Evolutionary conservation across 164 flowering plant species (phyloP).

Genomic region (Aristolochia contorta): DNA sequence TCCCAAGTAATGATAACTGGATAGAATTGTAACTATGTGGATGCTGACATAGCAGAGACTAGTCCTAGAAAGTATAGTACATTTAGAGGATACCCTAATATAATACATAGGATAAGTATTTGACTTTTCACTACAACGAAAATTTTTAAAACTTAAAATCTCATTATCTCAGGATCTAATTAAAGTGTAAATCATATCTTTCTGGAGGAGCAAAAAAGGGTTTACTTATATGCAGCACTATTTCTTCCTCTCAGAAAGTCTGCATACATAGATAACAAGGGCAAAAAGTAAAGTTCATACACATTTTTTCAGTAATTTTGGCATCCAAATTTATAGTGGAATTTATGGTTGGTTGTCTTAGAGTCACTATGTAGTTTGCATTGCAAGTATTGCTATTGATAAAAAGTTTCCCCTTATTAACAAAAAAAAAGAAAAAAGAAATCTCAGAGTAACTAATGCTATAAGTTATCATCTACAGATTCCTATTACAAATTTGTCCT

Average conservation of each 20-base stretch:
- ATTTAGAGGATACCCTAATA: background rate
- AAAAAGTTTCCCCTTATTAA: no score
- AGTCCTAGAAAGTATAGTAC: background rate
- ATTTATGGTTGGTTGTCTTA: background rate
- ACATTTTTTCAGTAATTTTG: background rate
- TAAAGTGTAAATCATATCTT: background rate
- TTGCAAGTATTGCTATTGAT: no score
- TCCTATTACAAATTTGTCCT: conserved; percentile 51
- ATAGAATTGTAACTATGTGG: no score
- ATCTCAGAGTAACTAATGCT: no score
- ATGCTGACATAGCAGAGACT: background rate
- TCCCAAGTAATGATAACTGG: no score
- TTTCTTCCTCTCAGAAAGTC: conserved; percentile 63
- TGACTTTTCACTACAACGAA: background rate
- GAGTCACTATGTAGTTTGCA: no score
- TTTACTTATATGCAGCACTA: conserved; percentile 60
- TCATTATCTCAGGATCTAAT: background rate
- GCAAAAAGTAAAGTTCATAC: conserved; percentile 39
- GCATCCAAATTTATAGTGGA: background rate
- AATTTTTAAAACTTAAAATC: background rate
- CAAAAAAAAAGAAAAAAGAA: no score
- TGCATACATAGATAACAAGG: conserved; percentile 42
- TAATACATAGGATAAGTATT: background rate
- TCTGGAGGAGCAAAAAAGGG: conserved; percentile 73
- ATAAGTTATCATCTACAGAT: conserved; percentile 29